These are phyloP conservation scores for Angomonas deanei DNA, from an alignment of 208 protist species.

Conservation along the genomic window DNA sequence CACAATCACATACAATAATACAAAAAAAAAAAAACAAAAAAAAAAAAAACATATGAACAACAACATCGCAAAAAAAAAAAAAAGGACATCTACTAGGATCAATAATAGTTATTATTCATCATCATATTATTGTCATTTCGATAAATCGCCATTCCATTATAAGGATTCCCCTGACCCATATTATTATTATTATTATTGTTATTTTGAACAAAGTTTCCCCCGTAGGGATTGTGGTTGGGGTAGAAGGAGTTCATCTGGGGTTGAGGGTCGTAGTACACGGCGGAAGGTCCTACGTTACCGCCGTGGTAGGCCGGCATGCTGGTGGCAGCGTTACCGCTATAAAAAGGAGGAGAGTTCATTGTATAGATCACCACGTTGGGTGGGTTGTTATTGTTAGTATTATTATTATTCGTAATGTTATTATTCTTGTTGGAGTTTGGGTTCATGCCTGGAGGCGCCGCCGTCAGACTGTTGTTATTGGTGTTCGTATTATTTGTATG, in stretches of 20 bases:
- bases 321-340: background rate
- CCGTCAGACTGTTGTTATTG: background rate
- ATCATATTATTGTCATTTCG: constrained; percentile 1
- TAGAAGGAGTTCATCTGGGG: background rate
- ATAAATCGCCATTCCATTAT: background rate
- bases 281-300: too few species aligned
- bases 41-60: constrained; percentile 4
- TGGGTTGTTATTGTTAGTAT: background rate
- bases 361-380: background rate
- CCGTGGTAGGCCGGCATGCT: too few species aligned
- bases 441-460: background rate
- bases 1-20: too few species aligned
- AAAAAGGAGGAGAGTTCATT: background rate
- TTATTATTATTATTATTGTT: constrained; percentile 3
- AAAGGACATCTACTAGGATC: background rate
- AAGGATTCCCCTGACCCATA: background rate
- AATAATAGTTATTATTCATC: background rate
- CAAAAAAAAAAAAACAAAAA: constrained; percentile 8
- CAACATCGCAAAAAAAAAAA: background rate
- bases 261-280: too few species aligned
- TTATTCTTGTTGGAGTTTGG: background rate
- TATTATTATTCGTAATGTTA: background rate
- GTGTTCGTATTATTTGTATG: background rate
- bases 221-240: background rate
- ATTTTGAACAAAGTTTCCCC: constrained; percentile 2